Evolutionary conservation across 73 alveolate genomes (phyloP).

Genomic region (Tetrahymena thermophila): DNA sequence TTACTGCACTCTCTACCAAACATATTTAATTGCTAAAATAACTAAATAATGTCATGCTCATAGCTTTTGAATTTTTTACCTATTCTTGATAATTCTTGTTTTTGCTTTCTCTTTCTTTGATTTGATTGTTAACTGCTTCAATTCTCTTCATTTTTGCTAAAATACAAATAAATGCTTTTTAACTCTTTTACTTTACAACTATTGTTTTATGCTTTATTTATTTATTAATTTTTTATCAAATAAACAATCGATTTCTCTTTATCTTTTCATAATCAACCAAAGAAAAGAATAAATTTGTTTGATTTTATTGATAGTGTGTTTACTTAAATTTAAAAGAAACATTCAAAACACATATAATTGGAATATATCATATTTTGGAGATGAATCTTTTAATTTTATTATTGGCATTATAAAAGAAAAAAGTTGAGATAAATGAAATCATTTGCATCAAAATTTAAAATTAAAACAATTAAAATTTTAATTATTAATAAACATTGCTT

Average conservation of each 20-base stretch:
- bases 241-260: not conserved
- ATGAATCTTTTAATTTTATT: not conserved
- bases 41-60: too few relatives aligned
- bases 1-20: not conserved
- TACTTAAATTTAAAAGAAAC: not conserved
- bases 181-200: not conserved
- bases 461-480: not conserved
- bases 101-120: not conserved
- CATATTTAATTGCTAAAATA: too few relatives aligned
- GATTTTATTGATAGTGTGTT: not conserved
- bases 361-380: not conserved
- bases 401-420: not conserved
- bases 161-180: not conserved
- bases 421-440: not conserved
- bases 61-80: not conserved
- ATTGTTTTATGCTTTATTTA: not conserved
- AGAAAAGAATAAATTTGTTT: not conserved
- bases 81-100: not conserved
- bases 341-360: not conserved
- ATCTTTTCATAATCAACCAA: not conserved
- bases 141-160: not conserved
- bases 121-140: not conserved
- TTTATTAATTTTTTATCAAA: not conserved
- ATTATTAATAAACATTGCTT: not conserved
- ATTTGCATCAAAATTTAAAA: too few relatives aligned